These are phyloP conservation scores for Crataegus laevigata DNA, from an alignment of 306 rosid species.

Conservation along the genomic window DNA sequence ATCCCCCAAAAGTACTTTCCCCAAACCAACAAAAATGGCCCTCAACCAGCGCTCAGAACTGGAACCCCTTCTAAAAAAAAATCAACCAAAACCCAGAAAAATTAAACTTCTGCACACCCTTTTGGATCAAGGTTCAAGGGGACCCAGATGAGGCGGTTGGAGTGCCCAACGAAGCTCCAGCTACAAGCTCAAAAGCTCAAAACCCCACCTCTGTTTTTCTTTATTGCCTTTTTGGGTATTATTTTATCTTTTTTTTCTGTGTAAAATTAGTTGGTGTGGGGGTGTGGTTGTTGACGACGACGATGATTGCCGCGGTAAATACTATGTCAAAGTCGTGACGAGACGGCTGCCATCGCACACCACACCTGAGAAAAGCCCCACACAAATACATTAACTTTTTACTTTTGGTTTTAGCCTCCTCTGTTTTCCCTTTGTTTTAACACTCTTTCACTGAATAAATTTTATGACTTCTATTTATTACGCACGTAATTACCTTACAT, in stretches of 20 bases:
- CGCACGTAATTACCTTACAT: background rate
- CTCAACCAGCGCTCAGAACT: slow-evolving; percentile 11
- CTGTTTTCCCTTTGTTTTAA: background rate
- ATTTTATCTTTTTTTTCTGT: background rate
- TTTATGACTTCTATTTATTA: background rate
- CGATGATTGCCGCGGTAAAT: background rate
- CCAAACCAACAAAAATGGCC: background rate
- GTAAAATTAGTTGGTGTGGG: background rate
- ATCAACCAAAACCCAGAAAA: slow-evolving; percentile 34
- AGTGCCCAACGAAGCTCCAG: slow-evolving; percentile 21
- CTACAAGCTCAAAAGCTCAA: slow-evolving; percentile 4
- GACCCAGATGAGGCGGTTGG: slow-evolving; percentile 37
- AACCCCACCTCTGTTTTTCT: background rate
- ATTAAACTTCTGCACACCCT: slow-evolving; percentile 16
- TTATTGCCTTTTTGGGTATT: background rate
- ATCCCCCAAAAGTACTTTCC: slow-evolving; percentile 3
- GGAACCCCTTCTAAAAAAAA: slow-evolving; percentile 38
- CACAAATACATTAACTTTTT: slow-evolving; percentile 1
- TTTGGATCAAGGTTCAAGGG: slow-evolving; percentile 28
- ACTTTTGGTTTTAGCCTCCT: background rate
- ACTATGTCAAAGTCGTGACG: slow-evolving; percentile 21
- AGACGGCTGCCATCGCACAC: slow-evolving; percentile 16
- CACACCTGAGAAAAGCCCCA: slow-evolving; percentile 12
- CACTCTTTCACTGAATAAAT: background rate
- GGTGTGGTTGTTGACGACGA: background rate